Evolutionary conservation across 495 filamentous ascomycete species (phyloP).

Genomic region (Achaetomiella virescens): DNA sequence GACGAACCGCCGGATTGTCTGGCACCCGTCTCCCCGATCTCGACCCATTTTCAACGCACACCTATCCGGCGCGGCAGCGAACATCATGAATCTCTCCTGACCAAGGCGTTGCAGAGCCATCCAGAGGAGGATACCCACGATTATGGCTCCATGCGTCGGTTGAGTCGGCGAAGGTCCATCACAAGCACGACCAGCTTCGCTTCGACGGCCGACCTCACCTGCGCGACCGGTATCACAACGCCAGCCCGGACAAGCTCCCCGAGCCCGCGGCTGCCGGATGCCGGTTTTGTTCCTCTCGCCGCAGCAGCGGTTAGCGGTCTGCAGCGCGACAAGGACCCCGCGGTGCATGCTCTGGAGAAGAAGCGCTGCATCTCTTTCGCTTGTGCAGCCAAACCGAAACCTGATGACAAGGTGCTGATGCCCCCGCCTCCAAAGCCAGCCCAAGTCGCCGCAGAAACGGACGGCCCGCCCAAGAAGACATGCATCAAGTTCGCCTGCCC

Average conservation of each 20-base stretch:
- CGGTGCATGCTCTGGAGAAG: conserved; percentile 33
- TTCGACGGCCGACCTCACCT: conserved; percentile 82
- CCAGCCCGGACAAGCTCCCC: conserved; percentile 81
- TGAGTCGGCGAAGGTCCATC: conserved; percentile 56
- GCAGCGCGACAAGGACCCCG: conserved; percentile 22
- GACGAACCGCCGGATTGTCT: conserved; percentile 31
- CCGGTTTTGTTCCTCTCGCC: conserved; percentile 23
- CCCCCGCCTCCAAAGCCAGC: conserved; percentile 23
- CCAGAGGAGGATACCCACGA: conserved; percentile 46
- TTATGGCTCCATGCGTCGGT: conserved; percentile 11
- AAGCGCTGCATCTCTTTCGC: conserved; percentile 93
- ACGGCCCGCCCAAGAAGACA: conserved; percentile 36
- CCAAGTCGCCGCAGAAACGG: conserved; percentile 17
- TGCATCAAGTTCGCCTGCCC: conserved; percentile 50
- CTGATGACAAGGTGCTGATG: conserved; percentile 24
- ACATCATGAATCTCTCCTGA: conserved; percentile 69
- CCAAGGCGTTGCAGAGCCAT: conserved; percentile 64
- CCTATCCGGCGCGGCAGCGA: conserved; percentile 38
- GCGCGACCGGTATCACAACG: conserved; percentile 86
- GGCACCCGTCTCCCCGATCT: conserved; percentile 9
- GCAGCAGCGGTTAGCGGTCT: conserved; percentile 7
- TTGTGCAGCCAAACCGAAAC: conserved; percentile 52
- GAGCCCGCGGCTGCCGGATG: conserved; percentile 64
- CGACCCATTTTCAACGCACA: conserved; percentile 37
- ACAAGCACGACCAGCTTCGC: conserved; percentile 70